These are phyloP conservation scores for Drechslera avenae DNA, from an alignment of 2,329 filamentous ascomycete genomes.

Conservation along the genomic window DNA sequence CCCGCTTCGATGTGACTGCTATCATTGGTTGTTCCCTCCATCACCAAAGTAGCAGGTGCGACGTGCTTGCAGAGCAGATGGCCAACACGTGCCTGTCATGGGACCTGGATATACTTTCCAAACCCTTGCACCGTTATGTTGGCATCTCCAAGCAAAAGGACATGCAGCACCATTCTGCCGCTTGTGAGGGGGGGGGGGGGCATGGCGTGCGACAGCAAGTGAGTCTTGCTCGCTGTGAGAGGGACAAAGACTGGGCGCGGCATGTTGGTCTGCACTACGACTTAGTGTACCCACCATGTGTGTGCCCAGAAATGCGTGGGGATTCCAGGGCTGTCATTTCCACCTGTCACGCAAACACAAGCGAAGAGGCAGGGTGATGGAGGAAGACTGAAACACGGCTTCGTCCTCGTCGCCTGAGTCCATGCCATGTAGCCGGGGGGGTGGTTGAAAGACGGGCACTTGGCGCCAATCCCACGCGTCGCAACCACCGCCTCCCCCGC, in stretches of 20 bases:
- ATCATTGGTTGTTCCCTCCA: conserved; percentile 7
- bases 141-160: neutral
- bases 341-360: conserved; percentile 1
- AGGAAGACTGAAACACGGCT: neutral
- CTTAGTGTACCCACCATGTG: conserved; percentile 11
- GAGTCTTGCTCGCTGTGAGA: conserved; percentile 1
- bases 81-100: neutral
- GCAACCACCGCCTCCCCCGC: conserved; percentile 19
- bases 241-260: conserved; percentile 1
- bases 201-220: conserved; percentile 4
- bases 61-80: neutral
- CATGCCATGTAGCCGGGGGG: conserved; percentile 10
- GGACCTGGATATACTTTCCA: neutral
- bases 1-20: neutral
- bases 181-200: too few species aligned
- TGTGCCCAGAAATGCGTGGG: conserved; percentile 8
- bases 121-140: neutral
- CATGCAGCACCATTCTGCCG: neutral
- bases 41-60: conserved; percentile 1
- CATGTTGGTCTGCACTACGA: conserved; percentile 9
- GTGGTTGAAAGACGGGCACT: conserved; percentile 25
- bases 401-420: neutral
- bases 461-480: conserved; percentile 24
- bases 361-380: neutral
- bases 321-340: neutral